Evolutionary conservation across 164 flowering plant genomes (phyloP), one percentile per base, ranked within the genome.

Genomic region (Annona squamosa): DNA sequence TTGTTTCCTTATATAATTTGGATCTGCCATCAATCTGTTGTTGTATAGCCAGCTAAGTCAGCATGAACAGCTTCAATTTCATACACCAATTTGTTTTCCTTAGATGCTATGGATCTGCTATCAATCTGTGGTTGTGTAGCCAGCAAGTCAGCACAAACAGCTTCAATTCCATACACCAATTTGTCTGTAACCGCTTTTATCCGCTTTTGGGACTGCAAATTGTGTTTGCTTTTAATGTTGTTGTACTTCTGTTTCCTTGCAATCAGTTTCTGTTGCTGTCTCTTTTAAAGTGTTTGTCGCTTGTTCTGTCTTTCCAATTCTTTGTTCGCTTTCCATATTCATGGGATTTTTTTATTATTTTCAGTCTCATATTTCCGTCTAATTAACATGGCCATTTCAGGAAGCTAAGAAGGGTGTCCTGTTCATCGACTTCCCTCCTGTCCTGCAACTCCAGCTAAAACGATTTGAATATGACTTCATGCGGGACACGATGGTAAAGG

Each of bases 401-500:
- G 91, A 88, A 80, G 91, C 91, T 67, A 82, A 67, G 84, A 88
- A 88, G 74, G 91, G 91, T 72, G 91, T 88, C 18, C 77, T 87
- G 46, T 87, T 87, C 78, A 84, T 86, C 64, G 87, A 84, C 71
- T 86, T 86, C 73, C 89, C 89, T 18, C 91, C 91, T 42, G 92
- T 88, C 18, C 84, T 88, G 69, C 92, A 88, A 77, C 92, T 88
- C 77, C 92, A 88, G 84, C 76, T 88, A 26, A 88, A 88, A 73
- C 85, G 91, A 48, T 88, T 88, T 77, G 91, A 88, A 69, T 88
- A 88, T 73, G 91, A 88, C 83, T 88, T 88, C 75, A 86, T 86
- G 89, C 76, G 91, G 77, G 91, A 88, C 70, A 82, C 89, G 7
- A 88, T 88, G 92, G 92, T 88, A 2, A 88, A 88, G 92, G 92